Conservation (phyloP, 2,329 filamentous ascomycete species). For the Hypoxylon sp. region DNA sequence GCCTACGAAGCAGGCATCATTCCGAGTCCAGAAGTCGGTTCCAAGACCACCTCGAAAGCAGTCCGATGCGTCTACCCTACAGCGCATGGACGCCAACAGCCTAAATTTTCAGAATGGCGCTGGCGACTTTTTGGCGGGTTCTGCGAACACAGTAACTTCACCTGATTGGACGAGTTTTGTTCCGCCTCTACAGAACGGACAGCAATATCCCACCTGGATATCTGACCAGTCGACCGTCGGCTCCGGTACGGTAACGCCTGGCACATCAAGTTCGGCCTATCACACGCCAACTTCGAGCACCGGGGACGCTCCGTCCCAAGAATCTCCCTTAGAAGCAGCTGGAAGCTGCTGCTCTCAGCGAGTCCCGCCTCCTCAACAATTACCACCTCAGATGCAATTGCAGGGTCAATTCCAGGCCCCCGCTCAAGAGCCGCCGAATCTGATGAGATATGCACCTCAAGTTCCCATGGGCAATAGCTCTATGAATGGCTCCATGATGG, state of each 20-base stretch:
- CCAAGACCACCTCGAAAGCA: conserved; percentile 59
- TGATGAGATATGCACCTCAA: conserved; percentile 39
- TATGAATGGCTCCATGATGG: conserved; percentile 33
- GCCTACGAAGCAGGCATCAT: conserved; percentile 53
- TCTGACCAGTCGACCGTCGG: conserved; percentile 40
- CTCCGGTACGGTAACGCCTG: conserved; percentile 34
- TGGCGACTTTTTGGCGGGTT: conserved; percentile 25
- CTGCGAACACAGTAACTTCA: conserved; percentile 28
- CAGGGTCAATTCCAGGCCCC: conserved; percentile 28
- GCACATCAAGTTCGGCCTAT: conserved; percentile 38
- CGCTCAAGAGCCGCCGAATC: conserved; percentile 27
- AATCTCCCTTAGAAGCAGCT: conserved; percentile 14
- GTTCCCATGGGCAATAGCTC: conserved; percentile 23
- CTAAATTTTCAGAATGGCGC: conserved; percentile 58
- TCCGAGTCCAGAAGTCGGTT: conserved; percentile 61
- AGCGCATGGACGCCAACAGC: conserved; percentile 66
- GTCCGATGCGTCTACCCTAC: conserved; percentile 62
- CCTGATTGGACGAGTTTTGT: conserved; percentile 30
- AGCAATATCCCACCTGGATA: conserved; percentile 28
- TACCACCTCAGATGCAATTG: conserved; percentile 27
- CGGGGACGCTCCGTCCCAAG: conserved; percentile 36
- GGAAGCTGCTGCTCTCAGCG: conserved; percentile 42
- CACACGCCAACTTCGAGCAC: conserved; percentile 41
- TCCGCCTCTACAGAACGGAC: conserved; percentile 29
- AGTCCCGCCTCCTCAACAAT: conserved; percentile 27